Conservation (phyloP, 495 filamentous ascomycete species). For the Astrothelium subdiscretum region DNA sequence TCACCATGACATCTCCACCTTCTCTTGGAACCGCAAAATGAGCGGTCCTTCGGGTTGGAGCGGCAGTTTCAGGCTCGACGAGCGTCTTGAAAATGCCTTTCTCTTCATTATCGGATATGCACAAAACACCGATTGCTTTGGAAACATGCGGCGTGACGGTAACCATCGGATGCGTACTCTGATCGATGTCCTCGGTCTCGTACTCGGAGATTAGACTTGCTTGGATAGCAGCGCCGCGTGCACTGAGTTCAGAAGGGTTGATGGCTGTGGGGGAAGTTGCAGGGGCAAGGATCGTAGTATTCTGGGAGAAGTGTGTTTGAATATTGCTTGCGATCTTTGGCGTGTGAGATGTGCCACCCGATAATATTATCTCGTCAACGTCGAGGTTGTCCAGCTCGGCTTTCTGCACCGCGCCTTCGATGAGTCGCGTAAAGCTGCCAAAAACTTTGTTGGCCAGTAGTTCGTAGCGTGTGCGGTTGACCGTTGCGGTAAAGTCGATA, state of each 20-base stretch:
- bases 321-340: constrained; percentile 78
- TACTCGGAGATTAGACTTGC: constrained; percentile 86
- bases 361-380: constrained; percentile 88
- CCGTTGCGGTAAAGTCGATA: constrained; percentile 76
- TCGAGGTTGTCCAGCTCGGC: constrained; percentile 85
- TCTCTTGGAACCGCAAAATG: constrained; percentile 60
- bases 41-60: constrained; percentile 73
- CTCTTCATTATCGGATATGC: constrained; percentile 47
- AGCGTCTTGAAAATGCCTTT: constrained; percentile 64
- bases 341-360: constrained; percentile 85
- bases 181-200: constrained; percentile 84
- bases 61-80: constrained; percentile 72
- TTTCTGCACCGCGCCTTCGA: constrained; percentile 79
- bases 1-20: constrained; percentile 77
- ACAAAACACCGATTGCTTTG: constrained; percentile 79
- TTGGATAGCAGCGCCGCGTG: constrained; percentile 88
- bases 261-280: constrained; percentile 63
- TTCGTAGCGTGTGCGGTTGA: constrained; percentile 91
- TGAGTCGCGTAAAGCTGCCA: constrained; percentile 70
- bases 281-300: constrained; percentile 70
- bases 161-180: constrained; percentile 89
- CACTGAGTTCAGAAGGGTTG: constrained; percentile 84
- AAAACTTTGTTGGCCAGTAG: constrained; percentile 77
- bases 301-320: constrained; percentile 64
- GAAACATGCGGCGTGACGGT: constrained; percentile 83